phyloP scores from a whole-genome alignment of 768 basidiomycete genomes.

The Termitomyces sp. region DNA sequence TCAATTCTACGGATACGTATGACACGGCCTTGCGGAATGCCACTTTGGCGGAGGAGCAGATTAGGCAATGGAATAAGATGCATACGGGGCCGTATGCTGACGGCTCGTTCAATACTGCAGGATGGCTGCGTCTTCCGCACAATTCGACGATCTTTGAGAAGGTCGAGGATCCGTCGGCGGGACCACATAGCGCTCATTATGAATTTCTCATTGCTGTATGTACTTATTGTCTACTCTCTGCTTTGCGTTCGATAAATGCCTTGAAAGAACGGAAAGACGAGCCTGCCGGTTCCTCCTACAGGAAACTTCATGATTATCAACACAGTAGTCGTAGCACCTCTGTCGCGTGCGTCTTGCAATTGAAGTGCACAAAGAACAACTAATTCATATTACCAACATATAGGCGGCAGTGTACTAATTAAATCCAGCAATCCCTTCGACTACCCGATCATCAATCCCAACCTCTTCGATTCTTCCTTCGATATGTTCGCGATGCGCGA shows the following conservation, averaged over 20 bases:
- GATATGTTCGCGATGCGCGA: conserved; percentile 22
- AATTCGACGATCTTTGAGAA: conserved; percentile 16
- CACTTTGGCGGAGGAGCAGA: conserved; percentile 13
- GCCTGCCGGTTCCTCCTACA: conserved; percentile 17
- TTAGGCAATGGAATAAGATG: conserved; percentile 15
- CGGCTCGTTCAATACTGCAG: conserved; percentile 14
- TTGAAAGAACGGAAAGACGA: conserved; percentile 17
- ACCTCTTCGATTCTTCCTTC: conserved; percentile 29
- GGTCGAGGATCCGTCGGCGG: conserved; percentile 22
- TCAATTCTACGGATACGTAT: conserved; percentile 21
- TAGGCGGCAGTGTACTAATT: conserved; percentile 25
- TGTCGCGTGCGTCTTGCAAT: conserved; percentile 18
- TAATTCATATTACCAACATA: not conserved
- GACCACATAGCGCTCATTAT: conserved; percentile 20
- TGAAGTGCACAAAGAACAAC: no score
- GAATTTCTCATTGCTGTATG: conserved; percentile 25
- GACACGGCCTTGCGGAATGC: conserved; percentile 18
- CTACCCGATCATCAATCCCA: conserved; percentile 41
- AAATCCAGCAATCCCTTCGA: conserved; percentile 37
- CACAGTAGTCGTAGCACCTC: conserved; percentile 19
- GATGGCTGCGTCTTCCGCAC: conserved; percentile 20
- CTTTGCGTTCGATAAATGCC: not conserved
- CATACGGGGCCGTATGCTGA: conserved; percentile 15
- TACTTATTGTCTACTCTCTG: conserved; percentile 5
- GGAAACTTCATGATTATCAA: conserved; percentile 22